phyloP scores from a whole-genome alignment of 163 green algal species.

The Coccomyxa subellipsoidea region DNA sequence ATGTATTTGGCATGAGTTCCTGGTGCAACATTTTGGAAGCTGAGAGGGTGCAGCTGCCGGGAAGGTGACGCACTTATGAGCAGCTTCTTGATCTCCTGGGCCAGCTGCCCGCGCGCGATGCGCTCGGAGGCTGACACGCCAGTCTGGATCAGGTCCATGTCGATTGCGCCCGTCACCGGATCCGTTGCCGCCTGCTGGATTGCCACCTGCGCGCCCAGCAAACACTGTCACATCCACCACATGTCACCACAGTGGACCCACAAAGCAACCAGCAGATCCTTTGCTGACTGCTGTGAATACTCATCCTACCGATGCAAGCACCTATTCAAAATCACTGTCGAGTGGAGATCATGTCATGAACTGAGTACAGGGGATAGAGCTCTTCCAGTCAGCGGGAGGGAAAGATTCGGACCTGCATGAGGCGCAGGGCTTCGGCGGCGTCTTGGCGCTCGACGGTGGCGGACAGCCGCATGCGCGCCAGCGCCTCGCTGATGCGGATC shows the following conservation, averaged over 20 bases:
- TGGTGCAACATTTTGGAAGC: not conserved
- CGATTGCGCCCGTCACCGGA: conserved; percentile 70
- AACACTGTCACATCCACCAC: not conserved
- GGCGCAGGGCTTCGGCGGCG: conserved; percentile 73
- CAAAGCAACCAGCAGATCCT: too few species aligned
- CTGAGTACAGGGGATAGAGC: too few species aligned
- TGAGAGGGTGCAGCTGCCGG: not conserved
- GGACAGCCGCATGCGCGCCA: conserved; percentile 84
- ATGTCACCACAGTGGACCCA: not conserved
- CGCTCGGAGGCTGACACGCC: conserved; percentile 64
- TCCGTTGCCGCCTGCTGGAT: conserved; percentile 77
- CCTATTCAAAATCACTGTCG: too few species aligned
- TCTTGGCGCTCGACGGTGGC: conserved; percentile 38
- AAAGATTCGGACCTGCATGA: conserved; percentile 48
- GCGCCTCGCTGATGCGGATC: conserved; percentile 86
- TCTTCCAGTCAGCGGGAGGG: too few species aligned
- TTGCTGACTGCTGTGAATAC: too few species aligned
- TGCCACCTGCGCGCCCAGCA: conserved; percentile 46
- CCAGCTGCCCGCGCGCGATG: conserved; percentile 32
- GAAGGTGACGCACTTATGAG: conserved; percentile 25
- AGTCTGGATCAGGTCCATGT: conserved; percentile 86
- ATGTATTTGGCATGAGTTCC: not conserved
- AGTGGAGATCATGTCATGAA: too few species aligned
- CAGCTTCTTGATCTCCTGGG: conserved; percentile 31
- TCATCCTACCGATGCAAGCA: too few species aligned